Percentiles rank a stretch among this genome's conserved stretches.
Conservation (phyloP, 2,329 filamentous ascomycete genomes). For the Grosmannia serpens region DNA sequence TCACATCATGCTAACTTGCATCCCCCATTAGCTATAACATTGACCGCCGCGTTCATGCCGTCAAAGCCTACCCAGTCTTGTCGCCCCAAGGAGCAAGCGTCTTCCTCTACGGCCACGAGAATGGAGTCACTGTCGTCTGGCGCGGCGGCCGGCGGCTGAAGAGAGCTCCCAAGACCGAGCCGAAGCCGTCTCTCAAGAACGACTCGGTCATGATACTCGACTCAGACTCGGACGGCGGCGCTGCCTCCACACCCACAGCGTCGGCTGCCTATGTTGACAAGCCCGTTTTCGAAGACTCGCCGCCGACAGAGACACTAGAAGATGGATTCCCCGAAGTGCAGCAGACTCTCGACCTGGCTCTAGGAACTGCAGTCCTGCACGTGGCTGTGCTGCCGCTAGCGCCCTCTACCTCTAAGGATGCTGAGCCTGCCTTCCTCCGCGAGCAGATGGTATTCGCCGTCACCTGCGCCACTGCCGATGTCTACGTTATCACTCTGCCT, state of each 20-base stretch:
- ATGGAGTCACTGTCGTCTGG: slow-evolving; percentile 50
- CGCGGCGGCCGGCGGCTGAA: slow-evolving; percentile 51
- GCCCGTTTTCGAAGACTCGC: slow-evolving; percentile 44
- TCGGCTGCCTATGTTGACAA: slow-evolving; percentile 33
- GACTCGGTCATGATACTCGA: slow-evolving; percentile 52
- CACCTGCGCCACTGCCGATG: slow-evolving; percentile 44
- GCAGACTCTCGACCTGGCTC: slow-evolving; percentile 49
- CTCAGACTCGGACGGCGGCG: slow-evolving; percentile 44
- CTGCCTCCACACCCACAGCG: slow-evolving; percentile 12
- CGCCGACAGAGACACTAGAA: slow-evolving; percentile 20
- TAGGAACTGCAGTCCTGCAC: slow-evolving; percentile 43
- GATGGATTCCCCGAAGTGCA: slow-evolving; percentile 42
- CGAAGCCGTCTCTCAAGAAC: slow-evolving; percentile 14
- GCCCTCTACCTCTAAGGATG: slow-evolving; percentile 36
- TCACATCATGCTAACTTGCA: not conserved
- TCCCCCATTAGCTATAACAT: slow-evolving; percentile 42
- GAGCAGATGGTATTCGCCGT: slow-evolving; percentile 50
- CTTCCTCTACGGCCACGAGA: slow-evolving; percentile 52
- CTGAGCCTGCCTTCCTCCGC: slow-evolving; percentile 36
- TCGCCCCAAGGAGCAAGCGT: slow-evolving; percentile 54
- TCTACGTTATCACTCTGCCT: slow-evolving; percentile 47
- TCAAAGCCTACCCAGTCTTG: slow-evolving; percentile 49
- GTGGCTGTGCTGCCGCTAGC: slow-evolving; percentile 44
- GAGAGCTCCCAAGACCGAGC: slow-evolving; percentile 21
- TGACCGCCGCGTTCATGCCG: slow-evolving; percentile 43